Conservation (phyloP, 345 rosid genomes). For the Acer campestre region DNA sequence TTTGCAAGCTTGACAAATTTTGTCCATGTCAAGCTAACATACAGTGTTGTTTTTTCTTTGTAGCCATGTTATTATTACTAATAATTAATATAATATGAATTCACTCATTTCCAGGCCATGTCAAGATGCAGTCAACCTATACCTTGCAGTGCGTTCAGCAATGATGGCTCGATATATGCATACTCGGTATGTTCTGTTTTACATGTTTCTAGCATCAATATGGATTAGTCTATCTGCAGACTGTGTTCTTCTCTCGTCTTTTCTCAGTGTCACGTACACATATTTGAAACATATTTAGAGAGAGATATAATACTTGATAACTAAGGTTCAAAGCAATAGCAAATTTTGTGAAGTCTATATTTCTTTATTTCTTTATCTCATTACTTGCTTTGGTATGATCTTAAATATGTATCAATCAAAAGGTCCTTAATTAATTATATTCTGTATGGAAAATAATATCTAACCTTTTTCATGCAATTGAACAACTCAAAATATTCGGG, state of each 20-base stretch:
- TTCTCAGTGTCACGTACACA: no score
- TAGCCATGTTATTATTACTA: not conserved
- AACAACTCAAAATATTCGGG: not conserved
- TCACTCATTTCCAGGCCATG: constrained; percentile 71
- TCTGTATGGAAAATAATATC: not conserved
- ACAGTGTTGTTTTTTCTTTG: not conserved
- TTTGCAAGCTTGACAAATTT: not conserved
- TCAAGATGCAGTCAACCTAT: constrained; percentile 85
- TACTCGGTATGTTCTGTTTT: constrained; percentile 61
- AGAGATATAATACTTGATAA: no score
- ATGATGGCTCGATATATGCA: constrained; percentile 89
- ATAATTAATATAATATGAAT: not conserved
- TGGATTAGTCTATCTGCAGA: not conserved
- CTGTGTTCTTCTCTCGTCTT: no score
- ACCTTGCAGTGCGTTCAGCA: constrained; percentile 89
- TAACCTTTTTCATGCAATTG: not conserved
- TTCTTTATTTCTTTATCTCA: not conserved
- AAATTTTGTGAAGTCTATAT: no score
- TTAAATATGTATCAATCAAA: no score
- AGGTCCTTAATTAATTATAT: no score
- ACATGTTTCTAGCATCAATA: not conserved
- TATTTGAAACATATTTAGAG: no score
- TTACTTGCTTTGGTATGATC: no score
- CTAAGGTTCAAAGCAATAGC: no score
- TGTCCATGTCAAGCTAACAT: not conserved